These are phyloP conservation scores for Cryptococcus sp. DNA, from an alignment of 1,284 basidiomycete genomes.

Conservation along the genomic window DNA sequence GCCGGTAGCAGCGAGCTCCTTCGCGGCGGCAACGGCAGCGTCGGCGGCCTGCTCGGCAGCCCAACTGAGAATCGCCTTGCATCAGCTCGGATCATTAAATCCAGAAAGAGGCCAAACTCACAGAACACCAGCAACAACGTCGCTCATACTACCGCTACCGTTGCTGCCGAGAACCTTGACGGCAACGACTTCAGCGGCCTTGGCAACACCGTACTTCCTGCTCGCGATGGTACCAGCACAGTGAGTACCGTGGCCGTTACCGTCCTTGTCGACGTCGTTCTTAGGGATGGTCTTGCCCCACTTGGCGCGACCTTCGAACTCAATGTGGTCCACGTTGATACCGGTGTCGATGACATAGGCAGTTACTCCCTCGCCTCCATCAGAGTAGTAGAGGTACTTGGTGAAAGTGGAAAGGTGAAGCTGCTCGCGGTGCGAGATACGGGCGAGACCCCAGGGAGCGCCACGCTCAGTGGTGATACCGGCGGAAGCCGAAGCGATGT, in stretches of 20 bases:
- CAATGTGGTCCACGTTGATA: slow-evolving; percentile 81
- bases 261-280: slow-evolving; percentile 75
- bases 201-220: slow-evolving; percentile 86
- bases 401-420: slow-evolving; percentile 84
- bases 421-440: slow-evolving; percentile 82
- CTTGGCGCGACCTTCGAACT: slow-evolving; percentile 81
- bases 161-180: slow-evolving; percentile 96
- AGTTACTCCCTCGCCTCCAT: slow-evolving; percentile 88
- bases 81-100: slow-evolving; percentile 7
- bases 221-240: slow-evolving; percentile 83
- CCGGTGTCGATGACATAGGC: slow-evolving; percentile 69
- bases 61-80: slow-evolving; percentile 57
- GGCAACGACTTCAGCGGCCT: slow-evolving; percentile 84
- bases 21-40: slow-evolving; percentile 61
- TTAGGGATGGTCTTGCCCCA: slow-evolving; percentile 83
- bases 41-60: slow-evolving; percentile 68
- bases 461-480: slow-evolving; percentile 63
- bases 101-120: slow-evolving; percentile 20
- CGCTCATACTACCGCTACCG: slow-evolving; percentile 93
- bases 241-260: slow-evolving; percentile 69
- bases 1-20: slow-evolving; percentile 66
- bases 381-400: slow-evolving; percentile 74
- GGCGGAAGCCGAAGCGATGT: slow-evolving; percentile 23
- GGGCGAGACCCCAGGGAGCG: slow-evolving; percentile 96
- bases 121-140: slow-evolving; percentile 82